Evolutionary conservation across 352 stramenopile species (phyloP), one percentile per base, ranked within the genome.

Genomic region (Phytophthora palmivora): DNA sequence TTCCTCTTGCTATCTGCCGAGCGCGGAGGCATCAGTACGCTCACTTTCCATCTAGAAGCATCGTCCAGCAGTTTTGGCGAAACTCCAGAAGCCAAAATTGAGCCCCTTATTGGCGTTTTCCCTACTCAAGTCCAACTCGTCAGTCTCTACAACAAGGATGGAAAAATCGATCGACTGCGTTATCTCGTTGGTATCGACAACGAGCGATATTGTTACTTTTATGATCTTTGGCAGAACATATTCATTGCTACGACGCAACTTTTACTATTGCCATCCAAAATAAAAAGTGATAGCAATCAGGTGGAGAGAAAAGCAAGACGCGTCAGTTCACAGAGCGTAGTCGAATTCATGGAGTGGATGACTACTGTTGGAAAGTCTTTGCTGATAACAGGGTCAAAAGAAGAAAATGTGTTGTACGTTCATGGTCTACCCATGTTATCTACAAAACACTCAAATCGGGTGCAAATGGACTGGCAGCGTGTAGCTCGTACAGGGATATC

Each of bases 151-250:
- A 72, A 49, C 15, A 46, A 42, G n/a, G 10, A 47, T 22, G 39
- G 54, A 10, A 34, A 45, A 10, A 11, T 30, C 10, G 46, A 63
- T 16, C 58, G 28, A 36, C 41, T 65, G 14, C 60, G 57, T 4
- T 76, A 65, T 32, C 48, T 86, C 14, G 38, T 80, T 22, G 72
- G 63, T 10, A 58, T 83, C 38, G 76, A 79, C 41, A 66, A 62
- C 7, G 69, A 81, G 2, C 50, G 63, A 6, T 83, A 79, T 26
- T 86, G 68, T 59, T 79, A 67, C 41, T 79, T 83, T 18, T 77
- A 72, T 36, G 76, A 86, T 48, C 45, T 83, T 14, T 45, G 59
- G 3, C 33, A 28, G 10, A 33, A 44, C 10, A 36, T 43, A 14
- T 69, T 83, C 16, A 60, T 79, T 1, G 64, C 68, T 9, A 80